These are phyloP conservation scores for Zanthoxylum bungeanum DNA, from an alignment of 345 rosid genomes.

Conservation along the genomic window DNA sequence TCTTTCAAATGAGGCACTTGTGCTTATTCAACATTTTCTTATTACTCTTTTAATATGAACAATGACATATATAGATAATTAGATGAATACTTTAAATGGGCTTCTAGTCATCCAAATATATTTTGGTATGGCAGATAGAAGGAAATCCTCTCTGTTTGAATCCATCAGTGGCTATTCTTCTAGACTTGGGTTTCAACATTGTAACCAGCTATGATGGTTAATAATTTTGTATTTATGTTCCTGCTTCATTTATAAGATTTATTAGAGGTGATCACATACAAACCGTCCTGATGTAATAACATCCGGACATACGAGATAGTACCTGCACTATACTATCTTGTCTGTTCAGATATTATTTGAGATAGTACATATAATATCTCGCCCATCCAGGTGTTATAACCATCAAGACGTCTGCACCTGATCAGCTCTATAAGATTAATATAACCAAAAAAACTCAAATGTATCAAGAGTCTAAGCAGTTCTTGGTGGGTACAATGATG, in stretches of 20 bases:
- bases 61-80: not conserved
- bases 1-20: not conserved
- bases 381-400: no score
- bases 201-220: not conserved
- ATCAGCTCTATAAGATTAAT: no score
- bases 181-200: not conserved
- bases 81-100: not conserved
- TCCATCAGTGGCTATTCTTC: not conserved
- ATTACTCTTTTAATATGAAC: not conserved
- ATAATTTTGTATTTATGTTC: not conserved
- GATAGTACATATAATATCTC: no score
- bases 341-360: no score
- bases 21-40: not conserved
- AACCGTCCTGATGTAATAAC: no score
- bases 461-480: not conserved
- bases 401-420: no score
- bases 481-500: not conserved
- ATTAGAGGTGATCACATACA: no score
- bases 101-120: not conserved
- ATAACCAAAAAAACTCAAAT: not conserved
- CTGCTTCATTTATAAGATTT: not conserved
- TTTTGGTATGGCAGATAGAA: not conserved
- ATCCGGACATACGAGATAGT: no score
- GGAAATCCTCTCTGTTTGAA: not conserved
- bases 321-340: no score